These are phyloP conservation scores for Blepharisma japonicum DNA, from an alignment of 73 alveolate species.

Conservation along the genomic window DNA sequence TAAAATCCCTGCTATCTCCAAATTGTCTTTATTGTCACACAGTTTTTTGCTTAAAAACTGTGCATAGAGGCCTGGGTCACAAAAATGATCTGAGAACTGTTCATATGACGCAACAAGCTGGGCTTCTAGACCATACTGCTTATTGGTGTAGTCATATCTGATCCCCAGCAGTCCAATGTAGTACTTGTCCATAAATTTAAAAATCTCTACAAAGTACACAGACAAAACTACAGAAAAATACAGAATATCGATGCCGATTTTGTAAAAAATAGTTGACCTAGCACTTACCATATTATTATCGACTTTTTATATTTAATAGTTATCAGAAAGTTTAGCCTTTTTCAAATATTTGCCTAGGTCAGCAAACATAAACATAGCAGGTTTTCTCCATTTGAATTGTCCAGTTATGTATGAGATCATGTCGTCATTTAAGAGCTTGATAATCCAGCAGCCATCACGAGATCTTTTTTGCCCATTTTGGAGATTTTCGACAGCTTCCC, in stretches of 20 bases:
- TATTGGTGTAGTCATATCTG: background rate
- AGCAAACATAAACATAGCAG: background rate
- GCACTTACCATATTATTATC: background rate
- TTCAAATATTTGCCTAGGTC: background rate
- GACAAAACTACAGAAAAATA: background rate
- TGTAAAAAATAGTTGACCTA: background rate
- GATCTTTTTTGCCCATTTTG: background rate
- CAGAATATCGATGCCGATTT: background rate
- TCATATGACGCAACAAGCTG: background rate
- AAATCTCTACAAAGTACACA: constrained; percentile 10
- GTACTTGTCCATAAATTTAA: constrained; percentile 5
- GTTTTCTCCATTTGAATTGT: background rate
- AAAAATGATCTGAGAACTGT: background rate
- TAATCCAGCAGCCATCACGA: background rate
- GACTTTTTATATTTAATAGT: too few relatives aligned
- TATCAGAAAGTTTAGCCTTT: background rate
- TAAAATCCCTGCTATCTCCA: constrained; percentile 18
- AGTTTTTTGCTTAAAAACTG: background rate
- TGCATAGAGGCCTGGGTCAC: background rate
- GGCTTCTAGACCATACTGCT: background rate
- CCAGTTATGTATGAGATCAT: background rate
- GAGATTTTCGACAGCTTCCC: background rate
- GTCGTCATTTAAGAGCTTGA: background rate
- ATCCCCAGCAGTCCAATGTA: background rate
- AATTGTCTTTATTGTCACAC: background rate